A percentile compares a stretch with the other conserved stretches of the same genome.
phyloP scores from a whole-genome alignment of 768 basidiomycete species.

The Tubosaeta brunneosetosa region DNA sequence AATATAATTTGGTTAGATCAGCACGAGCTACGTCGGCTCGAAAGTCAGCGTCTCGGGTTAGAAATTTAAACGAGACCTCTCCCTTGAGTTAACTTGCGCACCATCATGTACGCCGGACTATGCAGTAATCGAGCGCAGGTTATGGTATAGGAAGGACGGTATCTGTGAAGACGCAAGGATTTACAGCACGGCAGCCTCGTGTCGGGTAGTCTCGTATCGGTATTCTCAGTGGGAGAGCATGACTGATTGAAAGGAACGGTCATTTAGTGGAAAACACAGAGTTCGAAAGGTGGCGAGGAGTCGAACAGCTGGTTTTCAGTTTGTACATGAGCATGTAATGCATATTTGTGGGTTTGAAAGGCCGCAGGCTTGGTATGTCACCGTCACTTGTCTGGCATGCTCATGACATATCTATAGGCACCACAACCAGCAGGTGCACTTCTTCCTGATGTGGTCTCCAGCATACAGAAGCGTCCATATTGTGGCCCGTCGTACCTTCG shows the following conservation, averaged over 20 bases:
- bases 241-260: conserved; percentile 18
- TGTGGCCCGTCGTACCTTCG: conserved; percentile 25
- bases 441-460: conserved; percentile 9
- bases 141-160: conserved; percentile 19
- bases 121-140: background rate
- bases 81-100: background rate
- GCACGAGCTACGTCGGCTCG: conserved; percentile 1
- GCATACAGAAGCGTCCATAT: background rate
- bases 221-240: conserved; percentile 3
- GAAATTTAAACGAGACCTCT: conserved; percentile 10
- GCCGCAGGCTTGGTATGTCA: conserved; percentile 17
- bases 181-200: conserved; percentile 23
- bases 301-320: conserved; percentile 10
- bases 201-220: conserved; percentile 6
- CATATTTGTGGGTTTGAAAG: conserved; percentile 17
- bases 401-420: too few species aligned
- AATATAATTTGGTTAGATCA: conserved; percentile 3
- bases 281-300: background rate
- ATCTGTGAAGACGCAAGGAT: conserved; percentile 14
- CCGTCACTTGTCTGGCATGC: conserved; percentile 10
- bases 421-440: too few species aligned
- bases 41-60: conserved; percentile 7
- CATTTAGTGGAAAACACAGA: conserved; percentile 8
- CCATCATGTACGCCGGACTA: conserved; percentile 4
- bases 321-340: conserved; percentile 22